These are phyloP conservation scores for Ajuga chamaepitys DNA, from an alignment of 257 asterid genomes.

Conservation along the genomic window DNA sequence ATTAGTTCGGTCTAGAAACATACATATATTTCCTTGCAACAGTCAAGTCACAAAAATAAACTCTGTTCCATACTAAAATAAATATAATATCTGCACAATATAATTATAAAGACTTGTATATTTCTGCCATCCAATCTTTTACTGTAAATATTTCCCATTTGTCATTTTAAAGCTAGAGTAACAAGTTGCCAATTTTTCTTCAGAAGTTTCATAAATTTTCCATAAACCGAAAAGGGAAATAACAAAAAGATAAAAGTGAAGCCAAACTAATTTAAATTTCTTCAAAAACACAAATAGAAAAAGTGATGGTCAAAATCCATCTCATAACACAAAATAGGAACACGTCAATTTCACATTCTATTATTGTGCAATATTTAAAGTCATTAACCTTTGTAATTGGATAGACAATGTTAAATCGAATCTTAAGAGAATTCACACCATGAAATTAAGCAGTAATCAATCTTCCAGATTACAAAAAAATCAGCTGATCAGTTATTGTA, in stretches of 20 bases:
- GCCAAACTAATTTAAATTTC: slow-evolving; percentile 4
- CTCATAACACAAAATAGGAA: neutral
- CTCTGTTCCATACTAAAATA: too few species aligned
- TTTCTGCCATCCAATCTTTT: neutral
- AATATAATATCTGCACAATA: neutral
- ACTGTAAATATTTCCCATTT: neutral
- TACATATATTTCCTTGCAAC: too few species aligned
- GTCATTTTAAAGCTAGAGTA: neutral
- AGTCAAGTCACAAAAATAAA: too few species aligned
- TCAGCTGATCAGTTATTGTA: neutral
- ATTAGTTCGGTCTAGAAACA: neutral
- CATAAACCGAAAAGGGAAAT: slow-evolving; percentile 2
- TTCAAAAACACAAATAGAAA: neutral
- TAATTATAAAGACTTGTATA: neutral
- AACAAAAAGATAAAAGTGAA: neutral
- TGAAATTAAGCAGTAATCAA: neutral
- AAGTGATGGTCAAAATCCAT: slow-evolving; percentile 8
- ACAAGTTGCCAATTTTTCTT: neutral
- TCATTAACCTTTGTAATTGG: neutral
- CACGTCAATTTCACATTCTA: neutral
- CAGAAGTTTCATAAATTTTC: neutral
- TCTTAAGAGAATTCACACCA: neutral
- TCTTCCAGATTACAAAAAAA: neutral
- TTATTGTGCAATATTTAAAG: neutral
- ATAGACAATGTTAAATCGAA: neutral